A percentile compares a stretch with the other conserved stretches of the same genome.
These are phyloP conservation scores for Suhomyces atakaporum DNA, from an alignment of 1,139 yeast genomes.

Conservation along the genomic window DNA sequence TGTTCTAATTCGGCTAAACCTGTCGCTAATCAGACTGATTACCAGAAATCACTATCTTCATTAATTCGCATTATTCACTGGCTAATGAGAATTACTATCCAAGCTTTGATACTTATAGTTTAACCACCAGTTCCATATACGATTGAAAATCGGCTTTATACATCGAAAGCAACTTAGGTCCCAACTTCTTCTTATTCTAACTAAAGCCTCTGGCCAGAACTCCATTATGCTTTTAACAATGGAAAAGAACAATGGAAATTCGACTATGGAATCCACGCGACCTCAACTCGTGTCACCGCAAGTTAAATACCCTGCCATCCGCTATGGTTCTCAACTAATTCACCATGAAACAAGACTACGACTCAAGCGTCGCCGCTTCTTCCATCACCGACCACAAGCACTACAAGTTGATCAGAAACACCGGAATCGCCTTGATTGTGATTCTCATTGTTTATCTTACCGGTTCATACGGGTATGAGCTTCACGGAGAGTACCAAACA, in stretches of 20 bases:
- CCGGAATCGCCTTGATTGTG: constrained; percentile 9
- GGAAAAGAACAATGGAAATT: constrained; percentile 5
- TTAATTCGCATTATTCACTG: no score
- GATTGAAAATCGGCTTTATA: no score
- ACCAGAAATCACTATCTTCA: no score
- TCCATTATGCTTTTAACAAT: constrained; percentile 3
- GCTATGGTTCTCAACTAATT: neutral
- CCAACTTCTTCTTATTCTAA: no score
- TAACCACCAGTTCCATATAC: no score
- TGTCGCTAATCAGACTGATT: no score
- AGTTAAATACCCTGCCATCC: neutral
- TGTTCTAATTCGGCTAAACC: no score
- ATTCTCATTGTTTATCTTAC: constrained; percentile 12
- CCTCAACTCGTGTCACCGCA: constrained; percentile 2
- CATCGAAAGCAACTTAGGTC: no score
- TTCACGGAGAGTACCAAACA: constrained; percentile 10
- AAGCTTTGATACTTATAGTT: no score
- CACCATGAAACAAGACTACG: constrained; percentile 8
- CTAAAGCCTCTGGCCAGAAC: neutral
- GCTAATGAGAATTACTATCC: no score
- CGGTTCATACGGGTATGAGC: constrained; percentile 16
- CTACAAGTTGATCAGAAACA: constrained; percentile 13
- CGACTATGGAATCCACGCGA: constrained; percentile 1
- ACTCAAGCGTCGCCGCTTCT: neutral
- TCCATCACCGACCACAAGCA: constrained; percentile 11